Evolutionary conservation across 805 yeast genomes (phyloP).

Genomic region (Brettanomyces naardenensis): DNA sequence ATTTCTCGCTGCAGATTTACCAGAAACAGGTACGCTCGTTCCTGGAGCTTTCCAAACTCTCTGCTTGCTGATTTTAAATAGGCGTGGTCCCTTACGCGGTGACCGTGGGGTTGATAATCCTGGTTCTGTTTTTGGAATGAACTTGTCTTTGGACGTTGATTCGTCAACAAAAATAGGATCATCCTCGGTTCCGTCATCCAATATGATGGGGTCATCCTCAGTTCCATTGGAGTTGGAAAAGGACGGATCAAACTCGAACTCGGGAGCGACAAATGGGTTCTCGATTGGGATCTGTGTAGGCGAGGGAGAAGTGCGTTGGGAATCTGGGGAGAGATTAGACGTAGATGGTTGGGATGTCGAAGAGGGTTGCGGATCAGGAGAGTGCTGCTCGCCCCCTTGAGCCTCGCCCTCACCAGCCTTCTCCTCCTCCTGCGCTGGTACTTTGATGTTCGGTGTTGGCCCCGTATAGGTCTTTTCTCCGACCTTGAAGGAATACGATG

Average conservation of each 20-base stretch:
- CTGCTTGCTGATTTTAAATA: background rate
- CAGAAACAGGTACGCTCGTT: background rate
- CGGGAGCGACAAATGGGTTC: background rate
- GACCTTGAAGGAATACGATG: constrained; percentile 21
- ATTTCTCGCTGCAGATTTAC: background rate
- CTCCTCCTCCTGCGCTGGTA: constrained; percentile 1
- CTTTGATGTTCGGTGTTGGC: constrained; percentile 12
- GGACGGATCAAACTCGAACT: constrained; percentile 1
- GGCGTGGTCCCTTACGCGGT: background rate
- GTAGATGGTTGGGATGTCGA: background rate
- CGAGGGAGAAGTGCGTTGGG: background rate
- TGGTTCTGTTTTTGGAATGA: background rate
- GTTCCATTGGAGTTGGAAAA: constrained; percentile 5
- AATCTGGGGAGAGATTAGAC: background rate
- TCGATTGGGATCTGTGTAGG: background rate
- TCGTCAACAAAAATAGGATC: constrained; percentile 20
- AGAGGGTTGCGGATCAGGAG: background rate
- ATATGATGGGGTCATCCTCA: constrained; percentile 18
- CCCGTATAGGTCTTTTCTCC: constrained; percentile 22
- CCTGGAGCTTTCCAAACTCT: background rate
- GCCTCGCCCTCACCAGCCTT: background rate
- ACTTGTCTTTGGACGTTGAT: background rate
- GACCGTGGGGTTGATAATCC: background rate
- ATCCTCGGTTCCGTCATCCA: constrained; percentile 23
- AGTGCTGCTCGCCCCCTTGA: background rate